Evolutionary conservation across 176 grass and related monocot genomes (phyloP), one percentile per base, ranked within the genome.

Genomic region (Oryza punctata): DNA sequence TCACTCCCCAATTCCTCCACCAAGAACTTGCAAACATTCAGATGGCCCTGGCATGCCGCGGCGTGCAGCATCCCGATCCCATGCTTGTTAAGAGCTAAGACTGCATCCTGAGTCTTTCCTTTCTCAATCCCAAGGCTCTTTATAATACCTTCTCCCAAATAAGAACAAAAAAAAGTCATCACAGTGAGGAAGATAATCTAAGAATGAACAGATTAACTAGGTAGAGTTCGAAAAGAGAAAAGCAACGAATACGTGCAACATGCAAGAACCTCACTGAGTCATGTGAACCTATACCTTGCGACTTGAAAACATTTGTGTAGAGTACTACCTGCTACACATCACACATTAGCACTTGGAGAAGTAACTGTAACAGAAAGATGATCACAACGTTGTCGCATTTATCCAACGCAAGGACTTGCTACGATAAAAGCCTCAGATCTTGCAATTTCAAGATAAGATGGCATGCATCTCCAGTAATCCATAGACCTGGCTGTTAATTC

Each of bases 11-110:
- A 35, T 35, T 88, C 69, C 37, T 88, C 81, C 27, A 88, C 75
- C 6, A 88, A 43, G 64, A 84, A 84, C 76, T 80, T 84, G 69
- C 87, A 88, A 32, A 88, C n/a, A 69, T 84, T 76, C 18, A 79
- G 63, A 38, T 79, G 76, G 46, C 60, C 87, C 15, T 21, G 27
- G 37, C 69, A 74, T 26, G 87, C 45, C 11, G 69, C 81, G 0
- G 1, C 10, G 12, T 67, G 81, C 26, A 88, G n/a, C 75, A 37
- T 14, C 38, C 13, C 63, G 12, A 60, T 2, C 10, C 75, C 87
- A 35, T 52, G 33, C 11, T 25, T 72, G 8, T 78, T 5, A 2
- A 78, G 0, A 54, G 80, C 23, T 30, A 71, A 78, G 6, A 66
- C 33, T 3, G 33, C 9, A 12, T 9, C 10, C 25, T 1, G 16